These are phyloP conservation scores for Leccinum disarticulatum DNA, from an alignment of 768 basidiomycete species.

Conservation along the genomic window DNA sequence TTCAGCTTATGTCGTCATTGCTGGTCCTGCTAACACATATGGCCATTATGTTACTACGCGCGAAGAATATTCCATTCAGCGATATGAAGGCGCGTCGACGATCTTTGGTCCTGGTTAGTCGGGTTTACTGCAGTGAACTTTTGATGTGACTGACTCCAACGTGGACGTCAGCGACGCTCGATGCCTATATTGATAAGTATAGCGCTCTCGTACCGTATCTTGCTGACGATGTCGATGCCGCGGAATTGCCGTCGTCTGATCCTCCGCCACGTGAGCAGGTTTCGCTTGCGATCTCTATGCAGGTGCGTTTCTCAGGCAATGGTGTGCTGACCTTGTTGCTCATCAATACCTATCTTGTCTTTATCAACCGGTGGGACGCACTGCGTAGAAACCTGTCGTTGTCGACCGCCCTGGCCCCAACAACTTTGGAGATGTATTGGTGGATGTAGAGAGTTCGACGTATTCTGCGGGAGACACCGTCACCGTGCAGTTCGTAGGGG, in stretches of 20 bases:
- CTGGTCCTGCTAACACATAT: conserved; percentile 83
- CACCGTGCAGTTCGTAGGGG: conserved; percentile 64
- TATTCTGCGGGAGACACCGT: conserved; percentile 63
- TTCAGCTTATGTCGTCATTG: conserved; percentile 73
- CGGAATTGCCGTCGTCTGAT: conserved; percentile 56
- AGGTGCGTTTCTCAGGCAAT: conserved; percentile 36
- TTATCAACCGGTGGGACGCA: neutral
- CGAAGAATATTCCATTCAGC: conserved; percentile 73
- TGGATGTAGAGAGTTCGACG: conserved; percentile 48
- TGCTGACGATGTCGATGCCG: conserved; percentile 41
- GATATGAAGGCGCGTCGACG: conserved; percentile 82
- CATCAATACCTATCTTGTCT: neutral
- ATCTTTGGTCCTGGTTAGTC: conserved; percentile 70
- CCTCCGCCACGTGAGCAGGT: conserved; percentile 64
- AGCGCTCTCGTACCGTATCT: conserved; percentile 63
- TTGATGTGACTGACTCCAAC: neutral
- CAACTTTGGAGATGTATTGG: conserved; percentile 60
- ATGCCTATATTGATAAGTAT: conserved; percentile 79
- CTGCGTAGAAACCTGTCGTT: conserved; percentile 54
- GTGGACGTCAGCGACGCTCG: conserved; percentile 57
- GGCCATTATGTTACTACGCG: conserved; percentile 70
- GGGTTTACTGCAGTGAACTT: neutral
- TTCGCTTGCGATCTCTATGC: conserved; percentile 64
- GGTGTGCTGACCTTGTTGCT: neutral
- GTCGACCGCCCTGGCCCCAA: conserved; percentile 57